Evolutionary conservation across 2,329 filamentous ascomycete species (phyloP), one percentile per base, ranked within the genome.

Genomic region (Penicillium frequentans): DNA sequence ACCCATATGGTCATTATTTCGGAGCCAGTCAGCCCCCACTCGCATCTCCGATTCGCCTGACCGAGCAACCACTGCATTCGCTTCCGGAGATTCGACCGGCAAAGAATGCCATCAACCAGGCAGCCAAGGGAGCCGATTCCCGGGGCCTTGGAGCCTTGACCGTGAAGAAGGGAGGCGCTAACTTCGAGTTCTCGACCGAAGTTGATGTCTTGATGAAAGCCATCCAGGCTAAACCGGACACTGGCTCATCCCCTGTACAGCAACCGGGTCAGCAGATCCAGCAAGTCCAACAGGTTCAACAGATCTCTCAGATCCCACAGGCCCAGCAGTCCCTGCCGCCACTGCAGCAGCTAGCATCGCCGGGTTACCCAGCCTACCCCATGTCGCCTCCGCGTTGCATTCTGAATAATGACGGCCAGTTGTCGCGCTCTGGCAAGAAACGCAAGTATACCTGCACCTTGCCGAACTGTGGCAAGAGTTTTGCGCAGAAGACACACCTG

Each of bases 401-500:
- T 55, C 48, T 68, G 39, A 61, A 61, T 5, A 70, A 72, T 31
- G 67, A 78, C 72, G 69, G 73, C 49, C 67, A 67, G 61, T 69
- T 67, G 39, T 77, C 56, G 33, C 64, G 68, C 23, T 67, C 68
- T 31, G 72, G 70, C 35, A 75, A 75, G 59, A 80, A 79, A 59
- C 81, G 83, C 67, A 95, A 86, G 67, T 92, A 93, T 72, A 77
- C 84, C 19, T 99, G 95, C 75, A 83, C 82, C 21, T 82, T 91
- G 39, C 83, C 86, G 8, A 85, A 85, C 42, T 98, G 93, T 74
- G 81, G 82, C 65, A 96, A 95, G 79, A 86, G 84, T 60, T 98
- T 97, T 74, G 86, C 86, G 58, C 93, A 98, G 71, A 96, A 93
- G 77, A 96, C 93, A 1, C 93, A 98, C 67, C 82, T 97, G 11